Conservation (phyloP, 257 asterid species). For the Solanum lignicaule region DNA sequence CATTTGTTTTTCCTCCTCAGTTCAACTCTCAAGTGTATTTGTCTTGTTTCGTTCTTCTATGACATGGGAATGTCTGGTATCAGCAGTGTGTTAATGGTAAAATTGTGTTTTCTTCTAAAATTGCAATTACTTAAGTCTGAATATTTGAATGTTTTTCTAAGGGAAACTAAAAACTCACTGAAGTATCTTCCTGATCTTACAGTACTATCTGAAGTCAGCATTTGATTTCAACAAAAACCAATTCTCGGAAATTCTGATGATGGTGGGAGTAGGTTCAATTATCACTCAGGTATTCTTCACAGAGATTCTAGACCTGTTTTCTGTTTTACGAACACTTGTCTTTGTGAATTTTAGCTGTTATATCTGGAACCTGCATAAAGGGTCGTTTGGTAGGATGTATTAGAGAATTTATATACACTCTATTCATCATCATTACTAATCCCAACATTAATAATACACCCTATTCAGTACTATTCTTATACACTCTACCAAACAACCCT, state of each 20-base stretch:
- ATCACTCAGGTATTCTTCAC: constrained; percentile 65
- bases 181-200: constrained; percentile 12
- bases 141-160: background rate
- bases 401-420: background rate
- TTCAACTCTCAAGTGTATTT: constrained; percentile 56
- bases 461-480: background rate
- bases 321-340: background rate
- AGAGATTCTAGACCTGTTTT: background rate
- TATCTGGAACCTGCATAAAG: background rate
- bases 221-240: constrained; percentile 85
- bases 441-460: background rate
- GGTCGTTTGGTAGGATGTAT: background rate
- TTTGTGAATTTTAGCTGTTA: background rate
- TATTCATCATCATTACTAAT: background rate
- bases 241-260: constrained; percentile 72
- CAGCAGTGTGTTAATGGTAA: constrained; percentile 72
- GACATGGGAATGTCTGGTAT: constrained; percentile 92
- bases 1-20: constrained; percentile 25
- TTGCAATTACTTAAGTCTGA: background rate
- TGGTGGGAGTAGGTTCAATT: constrained; percentile 86
- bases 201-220: constrained; percentile 83
- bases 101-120: background rate
- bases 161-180: background rate
- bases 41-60: constrained; percentile 77
- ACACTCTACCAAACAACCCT: background rate